Evolutionary conservation across 441 rosid genomes (phyloP).

Genomic region (Flueggea neowawraea): DNA sequence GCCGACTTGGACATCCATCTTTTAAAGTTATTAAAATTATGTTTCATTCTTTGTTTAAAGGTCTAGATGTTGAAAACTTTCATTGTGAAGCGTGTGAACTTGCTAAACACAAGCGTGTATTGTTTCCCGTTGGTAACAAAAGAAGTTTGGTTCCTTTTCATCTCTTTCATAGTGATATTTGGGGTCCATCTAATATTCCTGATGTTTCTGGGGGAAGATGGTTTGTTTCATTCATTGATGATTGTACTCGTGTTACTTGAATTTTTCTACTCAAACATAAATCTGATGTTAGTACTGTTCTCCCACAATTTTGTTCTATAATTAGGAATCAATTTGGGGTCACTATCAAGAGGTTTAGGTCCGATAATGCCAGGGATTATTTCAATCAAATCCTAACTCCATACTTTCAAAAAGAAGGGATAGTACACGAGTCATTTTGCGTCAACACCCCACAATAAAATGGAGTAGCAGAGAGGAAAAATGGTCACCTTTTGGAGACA

Average conservation of each 20-base stretch:
- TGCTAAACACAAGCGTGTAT: constrained; percentile 4
- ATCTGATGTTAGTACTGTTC: background rate
- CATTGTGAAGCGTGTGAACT: constrained; percentile 6
- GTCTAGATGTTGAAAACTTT: background rate
- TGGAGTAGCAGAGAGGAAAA: background rate
- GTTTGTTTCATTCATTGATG: constrained; percentile 13
- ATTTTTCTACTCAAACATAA: constrained; percentile 6
- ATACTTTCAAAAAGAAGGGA: background rate
- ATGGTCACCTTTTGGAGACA: background rate
- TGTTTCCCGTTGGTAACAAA: background rate
- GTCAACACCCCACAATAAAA: constrained; percentile 6
- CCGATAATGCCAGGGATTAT: constrained; percentile 3
- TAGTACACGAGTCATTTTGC: constrained; percentile 7
- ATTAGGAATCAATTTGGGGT: constrained; percentile 10
- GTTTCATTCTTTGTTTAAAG: constrained; percentile 9
- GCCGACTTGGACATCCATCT: constrained; percentile 6
- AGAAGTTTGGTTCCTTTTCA: background rate
- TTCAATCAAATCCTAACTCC: constrained; percentile 1
- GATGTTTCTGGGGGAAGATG: background rate
- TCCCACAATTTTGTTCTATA: constrained; percentile 3
- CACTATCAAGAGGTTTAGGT: background rate
- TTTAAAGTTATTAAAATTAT: background rate
- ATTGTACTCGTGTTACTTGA: background rate
- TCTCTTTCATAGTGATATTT: constrained; percentile 12
- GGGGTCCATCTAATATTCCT: constrained; percentile 1